Percentiles rank a stretch among this genome's conserved stretches.
Evolutionary conservation across 768 basidiomycete genomes (phyloP).

Genomic region (Serendipita vermifera): DNA sequence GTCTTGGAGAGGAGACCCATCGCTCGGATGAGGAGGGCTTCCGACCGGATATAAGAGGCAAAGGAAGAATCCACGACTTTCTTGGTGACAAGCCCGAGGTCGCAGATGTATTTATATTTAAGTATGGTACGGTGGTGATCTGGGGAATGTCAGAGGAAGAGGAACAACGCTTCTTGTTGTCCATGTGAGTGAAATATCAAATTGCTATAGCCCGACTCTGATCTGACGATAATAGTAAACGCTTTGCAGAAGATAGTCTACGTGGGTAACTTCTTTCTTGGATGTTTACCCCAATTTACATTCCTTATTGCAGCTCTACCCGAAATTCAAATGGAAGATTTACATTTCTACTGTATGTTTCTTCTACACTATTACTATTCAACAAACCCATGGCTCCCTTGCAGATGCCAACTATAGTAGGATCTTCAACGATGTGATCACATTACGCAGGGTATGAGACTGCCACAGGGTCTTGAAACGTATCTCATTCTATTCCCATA

Average conservation of each 20-base stretch:
- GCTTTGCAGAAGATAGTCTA: constrained; percentile 85
- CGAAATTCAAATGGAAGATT: constrained; percentile 88
- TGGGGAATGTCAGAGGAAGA: constrained; percentile 97
- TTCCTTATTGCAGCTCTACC: constrained; percentile 48
- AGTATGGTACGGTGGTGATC: constrained; percentile 89
- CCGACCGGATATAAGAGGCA: constrained; percentile 38
- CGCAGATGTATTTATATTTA: constrained; percentile 86
- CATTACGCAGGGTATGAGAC: constrained; percentile 26
- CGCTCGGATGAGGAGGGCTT: constrained; percentile 41
- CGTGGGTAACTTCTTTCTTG: constrained; percentile 32
- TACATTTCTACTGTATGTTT: constrained; percentile 96
- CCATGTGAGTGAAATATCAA: constrained; percentile 49
- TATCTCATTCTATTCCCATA: constrained; percentile 52
- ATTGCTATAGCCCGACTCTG: background rate
- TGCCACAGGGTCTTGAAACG: too few relatives aligned
- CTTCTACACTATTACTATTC: too few relatives aligned
- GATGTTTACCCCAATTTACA: constrained; percentile 11
- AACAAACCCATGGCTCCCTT: too few relatives aligned
- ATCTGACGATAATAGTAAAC: constrained; percentile 42
- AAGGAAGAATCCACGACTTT: constrained; percentile 16
- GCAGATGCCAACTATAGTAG: constrained; percentile 94
- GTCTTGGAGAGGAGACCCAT: constrained; percentile 14
- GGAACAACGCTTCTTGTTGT: constrained; percentile 79
- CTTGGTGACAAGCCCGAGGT: constrained; percentile 33
- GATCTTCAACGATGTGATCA: constrained; percentile 97